Conservation (phyloP, 805 yeast genomes). For the Vanderwaltozyma yarrowii region DNA sequence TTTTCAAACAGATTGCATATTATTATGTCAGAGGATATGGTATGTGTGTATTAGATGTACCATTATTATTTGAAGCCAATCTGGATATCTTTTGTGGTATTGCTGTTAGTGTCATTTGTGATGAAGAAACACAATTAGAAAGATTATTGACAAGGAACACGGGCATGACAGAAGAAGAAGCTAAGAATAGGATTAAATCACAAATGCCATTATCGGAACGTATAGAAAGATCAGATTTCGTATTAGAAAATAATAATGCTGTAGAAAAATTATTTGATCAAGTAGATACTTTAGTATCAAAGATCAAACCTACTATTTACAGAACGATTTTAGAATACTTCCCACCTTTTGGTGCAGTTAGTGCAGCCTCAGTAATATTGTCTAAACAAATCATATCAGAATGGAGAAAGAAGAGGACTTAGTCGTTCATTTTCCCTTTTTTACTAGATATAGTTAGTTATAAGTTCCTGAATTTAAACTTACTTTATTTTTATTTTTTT, state of each 20-base stretch:
- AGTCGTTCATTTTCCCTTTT: no score
- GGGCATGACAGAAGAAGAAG: conserved; percentile 54
- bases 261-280: conserved; percentile 34
- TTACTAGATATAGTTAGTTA: no score
- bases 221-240: conserved; percentile 48
- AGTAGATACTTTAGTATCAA: conserved; percentile 32
- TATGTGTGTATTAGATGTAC: conserved; percentile 78
- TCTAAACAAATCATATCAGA: conserved; percentile 13
- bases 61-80: conserved; percentile 74
- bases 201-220: conserved; percentile 65
- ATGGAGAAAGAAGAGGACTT: conserved; percentile 1
- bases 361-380: conserved; percentile 22
- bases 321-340: conserved; percentile 28
- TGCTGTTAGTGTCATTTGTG: conserved; percentile 59
- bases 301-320: conserved; percentile 31
- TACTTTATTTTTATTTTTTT: no score
- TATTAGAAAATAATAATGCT: conserved; percentile 51
- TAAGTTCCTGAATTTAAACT: no score
- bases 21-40: conserved; percentile 50
- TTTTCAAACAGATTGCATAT: conserved; percentile 42
- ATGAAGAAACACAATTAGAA: conserved; percentile 44
- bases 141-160: conserved; percentile 62
- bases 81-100: conserved; percentile 63
- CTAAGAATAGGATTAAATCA: conserved; percentile 56
- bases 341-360: conserved; percentile 33